Base-by-base conservation (phyloP, 176 grass and related monocot genomes). In the Musa acuminata region DNA sequence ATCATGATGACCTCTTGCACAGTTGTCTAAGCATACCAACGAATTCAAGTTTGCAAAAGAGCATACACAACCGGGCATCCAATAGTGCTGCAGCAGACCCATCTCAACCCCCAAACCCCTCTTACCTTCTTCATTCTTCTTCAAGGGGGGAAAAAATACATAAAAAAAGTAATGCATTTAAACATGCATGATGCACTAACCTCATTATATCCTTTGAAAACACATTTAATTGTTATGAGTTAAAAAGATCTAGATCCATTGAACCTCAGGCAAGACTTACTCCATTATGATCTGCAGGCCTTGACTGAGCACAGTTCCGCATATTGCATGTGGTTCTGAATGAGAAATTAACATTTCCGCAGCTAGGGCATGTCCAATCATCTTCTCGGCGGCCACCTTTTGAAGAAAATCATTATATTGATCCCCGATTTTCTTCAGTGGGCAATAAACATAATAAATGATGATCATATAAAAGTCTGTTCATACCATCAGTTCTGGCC, bases 241-340 rank as follows among this genome's bases (percentile, higher is more conserved):
- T 49, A 1, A 21, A 27, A 16, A 62, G 35, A 25, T 16, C 11
- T 13, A 2, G 26, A 27, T 29, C 24, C 11, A 26, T 29, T 68
- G 50, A 26, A 58, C 9, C 58, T 24, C 54, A 35, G 53, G 24
- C 53, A 58, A 25, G 0, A 52, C 78, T 53, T 59, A 96, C 92
- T 72, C 83, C 75, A 48, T 75, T 79, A 72, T 88, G 84, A 17
- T 96, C 88, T 0, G 76, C 70, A 11, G 92, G 92, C 73, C 86
- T 84, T 10, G 92, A 84, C 71, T 96, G 92, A 75, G 89, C 84
- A 62, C 92, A 96, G 26, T 66, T 96, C 57, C 92, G 92, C 92
- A 96, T 96, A 65, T 96, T 96, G 84, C 92, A 96, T 49, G 92
- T 89, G 27, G 88, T 96, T 74, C 92, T 84, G 79, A 96, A 96